Conservation (phyloP, 1,284 basidiomycete genomes). For the Phlebopus sp. region DNA sequence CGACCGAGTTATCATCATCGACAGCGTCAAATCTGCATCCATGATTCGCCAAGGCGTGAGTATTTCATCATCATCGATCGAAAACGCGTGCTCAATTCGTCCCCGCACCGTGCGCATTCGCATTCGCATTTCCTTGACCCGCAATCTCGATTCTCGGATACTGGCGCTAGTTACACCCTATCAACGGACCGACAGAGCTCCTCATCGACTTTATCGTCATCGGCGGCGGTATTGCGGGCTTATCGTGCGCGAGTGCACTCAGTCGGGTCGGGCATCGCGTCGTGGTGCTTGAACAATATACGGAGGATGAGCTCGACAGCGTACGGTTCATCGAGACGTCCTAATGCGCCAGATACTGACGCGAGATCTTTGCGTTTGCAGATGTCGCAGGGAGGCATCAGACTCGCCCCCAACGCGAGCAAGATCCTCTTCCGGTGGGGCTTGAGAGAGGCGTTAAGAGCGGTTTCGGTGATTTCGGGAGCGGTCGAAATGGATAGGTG, state of each 20-base stretch:
- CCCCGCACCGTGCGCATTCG: too few relatives aligned
- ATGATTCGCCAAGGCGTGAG: too few relatives aligned
- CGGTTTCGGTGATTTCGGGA: conserved; percentile 38
- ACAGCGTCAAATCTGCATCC: too few relatives aligned
- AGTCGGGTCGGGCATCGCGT: conserved; percentile 54
- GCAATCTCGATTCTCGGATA: too few relatives aligned
- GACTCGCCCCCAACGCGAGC: conserved; percentile 54
- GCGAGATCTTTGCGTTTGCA: conserved; percentile 6
- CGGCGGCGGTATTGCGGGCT: conserved; percentile 51
- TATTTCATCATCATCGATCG: too few relatives aligned
- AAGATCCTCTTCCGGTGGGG: conserved; percentile 61
- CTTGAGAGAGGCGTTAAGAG: conserved; percentile 36
- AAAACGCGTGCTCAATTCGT: too few relatives aligned
- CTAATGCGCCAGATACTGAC: too few relatives aligned
- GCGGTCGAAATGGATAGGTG: conserved; percentile 40
- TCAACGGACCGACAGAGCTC: conserved; percentile 18
- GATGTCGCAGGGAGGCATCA: conserved; percentile 38
- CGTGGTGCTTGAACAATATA: conserved; percentile 48
- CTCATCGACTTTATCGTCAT: conserved; percentile 47
- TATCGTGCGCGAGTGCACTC: conserved; percentile 53
- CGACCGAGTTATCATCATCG: too few relatives aligned
- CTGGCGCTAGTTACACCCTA: conserved; percentile 17
- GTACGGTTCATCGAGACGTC: too few relatives aligned
- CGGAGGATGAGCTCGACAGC: conserved; percentile 26
- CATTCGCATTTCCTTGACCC: too few relatives aligned